Conservation (phyloP, 257 asterid genomes). For the Marsdenia floribunda region DNA sequence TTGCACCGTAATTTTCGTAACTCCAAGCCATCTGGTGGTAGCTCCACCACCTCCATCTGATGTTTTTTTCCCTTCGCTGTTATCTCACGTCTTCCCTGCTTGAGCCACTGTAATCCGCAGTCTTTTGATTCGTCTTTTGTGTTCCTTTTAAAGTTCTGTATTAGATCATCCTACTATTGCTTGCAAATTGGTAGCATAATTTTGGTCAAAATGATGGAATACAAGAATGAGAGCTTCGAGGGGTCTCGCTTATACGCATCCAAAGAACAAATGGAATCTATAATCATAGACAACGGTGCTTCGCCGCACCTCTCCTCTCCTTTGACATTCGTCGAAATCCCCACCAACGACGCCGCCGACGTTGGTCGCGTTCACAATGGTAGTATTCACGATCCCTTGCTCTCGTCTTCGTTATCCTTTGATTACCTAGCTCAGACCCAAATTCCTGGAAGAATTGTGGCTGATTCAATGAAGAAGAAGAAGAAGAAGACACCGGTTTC, state of each 20-base stretch:
- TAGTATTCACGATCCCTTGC: slow-evolving; percentile 10
- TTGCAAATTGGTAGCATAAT: neutral
- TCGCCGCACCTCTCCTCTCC: slow-evolving; percentile 19
- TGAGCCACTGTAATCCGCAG: slow-evolving; percentile 18
- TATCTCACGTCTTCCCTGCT: neutral
- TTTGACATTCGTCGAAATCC: slow-evolving; percentile 30
- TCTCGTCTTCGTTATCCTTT: slow-evolving; percentile 18
- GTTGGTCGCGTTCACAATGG: neutral
- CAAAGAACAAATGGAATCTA: slow-evolving; percentile 56
- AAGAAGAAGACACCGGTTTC: no score
- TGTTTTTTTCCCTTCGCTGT: neutral
- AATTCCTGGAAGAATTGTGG: no score
- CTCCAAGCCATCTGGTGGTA: slow-evolving; percentile 1
- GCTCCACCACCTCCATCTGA: neutral
- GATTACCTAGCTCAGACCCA: slow-evolving; percentile 12
- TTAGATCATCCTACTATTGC: neutral
- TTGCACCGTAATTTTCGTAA: slow-evolving; percentile 26
- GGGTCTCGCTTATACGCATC: slow-evolving; percentile 46
- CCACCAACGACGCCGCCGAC: slow-evolving; percentile 38
- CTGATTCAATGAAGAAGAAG: no score
- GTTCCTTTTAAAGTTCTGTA: neutral
- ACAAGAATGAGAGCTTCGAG: slow-evolving; percentile 52
- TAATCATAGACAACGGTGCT: slow-evolving; percentile 44
- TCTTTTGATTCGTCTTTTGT: neutral
- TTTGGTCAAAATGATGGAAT: slow-evolving; percentile 46